phyloP scores from a whole-genome alignment of 345 rosid species.

The Eucalyptus globulus region DNA sequence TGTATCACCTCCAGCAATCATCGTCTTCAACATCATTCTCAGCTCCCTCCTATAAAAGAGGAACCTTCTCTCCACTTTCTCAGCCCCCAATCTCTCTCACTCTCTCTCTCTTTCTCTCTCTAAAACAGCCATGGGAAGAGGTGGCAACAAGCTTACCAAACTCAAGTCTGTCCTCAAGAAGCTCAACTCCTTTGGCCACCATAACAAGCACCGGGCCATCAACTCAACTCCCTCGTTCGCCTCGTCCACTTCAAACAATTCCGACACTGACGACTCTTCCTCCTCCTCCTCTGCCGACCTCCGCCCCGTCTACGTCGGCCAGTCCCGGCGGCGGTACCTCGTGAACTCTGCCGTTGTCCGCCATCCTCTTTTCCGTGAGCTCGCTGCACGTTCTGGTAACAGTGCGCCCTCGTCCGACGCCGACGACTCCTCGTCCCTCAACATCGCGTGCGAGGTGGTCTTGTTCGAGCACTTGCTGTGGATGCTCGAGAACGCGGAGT shows the following conservation, averaged over 20 bases:
- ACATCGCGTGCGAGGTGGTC: slow-evolving; percentile 11
- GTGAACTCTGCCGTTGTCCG: not conserved
- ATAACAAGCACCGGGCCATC: not conserved
- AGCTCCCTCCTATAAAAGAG: slow-evolving; percentile 6
- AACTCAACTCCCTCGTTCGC: not conserved
- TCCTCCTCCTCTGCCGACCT: not conserved
- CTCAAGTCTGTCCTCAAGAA: slow-evolving; percentile 25
- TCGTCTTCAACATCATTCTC: not conserved
- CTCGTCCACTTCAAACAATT: not conserved
- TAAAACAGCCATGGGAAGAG: slow-evolving; percentile 12
- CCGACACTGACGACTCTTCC: not conserved
- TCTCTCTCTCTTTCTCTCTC: not conserved
- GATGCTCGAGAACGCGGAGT: not conserved
- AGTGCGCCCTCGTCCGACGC: not conserved
- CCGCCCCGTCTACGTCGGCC: not conserved
- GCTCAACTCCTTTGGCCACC: slow-evolving; percentile 15
- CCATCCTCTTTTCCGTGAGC: not conserved
- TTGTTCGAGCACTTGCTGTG: slow-evolving; percentile 9
- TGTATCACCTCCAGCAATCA: not conserved
- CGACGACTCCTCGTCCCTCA: not conserved
- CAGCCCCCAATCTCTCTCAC: not conserved
- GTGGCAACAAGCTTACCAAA: slow-evolving; percentile 13
- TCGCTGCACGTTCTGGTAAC: not conserved
- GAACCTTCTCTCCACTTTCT: slow-evolving; percentile 17
- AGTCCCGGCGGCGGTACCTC: not conserved